These are phyloP conservation scores for Xylariales sp. DNA, from an alignment of 2,329 filamentous ascomycete species.

Conservation along the genomic window DNA sequence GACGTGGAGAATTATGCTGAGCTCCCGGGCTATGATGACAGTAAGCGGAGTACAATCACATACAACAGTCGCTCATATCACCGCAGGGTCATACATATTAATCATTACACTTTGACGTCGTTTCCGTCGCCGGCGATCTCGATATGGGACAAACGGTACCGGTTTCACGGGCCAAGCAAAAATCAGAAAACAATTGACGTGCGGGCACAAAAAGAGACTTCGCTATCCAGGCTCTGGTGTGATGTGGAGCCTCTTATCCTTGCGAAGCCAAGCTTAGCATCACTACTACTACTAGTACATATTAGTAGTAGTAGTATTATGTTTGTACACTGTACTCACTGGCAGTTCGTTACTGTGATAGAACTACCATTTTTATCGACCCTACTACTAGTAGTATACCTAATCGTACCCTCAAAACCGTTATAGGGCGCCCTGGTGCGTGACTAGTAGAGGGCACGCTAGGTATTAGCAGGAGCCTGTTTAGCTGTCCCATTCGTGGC, in stretches of 20 bases:
- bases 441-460: not conserved
- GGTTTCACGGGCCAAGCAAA: not conserved
- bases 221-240: not conserved
- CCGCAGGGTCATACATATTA: not conserved
- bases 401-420: no score
- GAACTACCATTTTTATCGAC: not conserved
- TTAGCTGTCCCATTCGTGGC: not conserved
- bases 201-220: conserved; percentile 4
- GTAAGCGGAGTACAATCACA: not conserved
- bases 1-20: conserved; percentile 19
- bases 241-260: conserved; percentile 17
- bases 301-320: not conserved
- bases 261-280: conserved; percentile 7
- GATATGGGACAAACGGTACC: not conserved
- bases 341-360: conserved; percentile 10
- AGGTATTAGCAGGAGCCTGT: not conserved
- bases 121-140: not conserved
- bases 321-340: conserved; percentile 5
- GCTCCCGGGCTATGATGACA: conserved; percentile 12
- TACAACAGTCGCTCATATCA: not conserved
- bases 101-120: conserved; percentile 17
- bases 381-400: no score
- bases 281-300: no score
- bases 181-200: conserved; percentile 11
- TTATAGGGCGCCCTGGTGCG: not conserved